phyloP scores from a whole-genome alignment of 139 green algal genomes.

The Coelastrella sp. region DNA sequence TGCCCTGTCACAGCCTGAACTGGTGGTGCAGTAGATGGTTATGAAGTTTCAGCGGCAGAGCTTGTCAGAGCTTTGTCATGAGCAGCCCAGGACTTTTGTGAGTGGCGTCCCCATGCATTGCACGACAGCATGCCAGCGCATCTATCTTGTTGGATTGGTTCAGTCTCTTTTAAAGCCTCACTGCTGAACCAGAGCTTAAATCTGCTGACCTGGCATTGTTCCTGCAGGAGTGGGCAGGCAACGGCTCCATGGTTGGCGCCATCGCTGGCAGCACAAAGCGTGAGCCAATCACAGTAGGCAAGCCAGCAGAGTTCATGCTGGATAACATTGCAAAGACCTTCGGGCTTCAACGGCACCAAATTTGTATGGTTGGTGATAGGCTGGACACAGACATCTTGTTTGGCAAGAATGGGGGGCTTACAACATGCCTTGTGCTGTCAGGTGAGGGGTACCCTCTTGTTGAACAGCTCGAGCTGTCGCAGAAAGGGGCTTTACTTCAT shows the following conservation, averaged over 20 bases:
- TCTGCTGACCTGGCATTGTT: not conserved
- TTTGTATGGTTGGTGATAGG: conserved; percentile 99
- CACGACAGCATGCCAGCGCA: no score
- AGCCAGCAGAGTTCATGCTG: conserved; percentile 97
- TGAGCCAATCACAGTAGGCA: conserved; percentile 96
- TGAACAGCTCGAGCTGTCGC: no score
- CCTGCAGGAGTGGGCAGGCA: conserved; percentile 80
- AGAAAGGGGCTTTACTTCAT: no score
- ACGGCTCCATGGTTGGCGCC: conserved; percentile 97
- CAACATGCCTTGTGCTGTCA: conserved; percentile 87
- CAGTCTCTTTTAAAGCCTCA: no score
- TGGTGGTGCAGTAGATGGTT: no score
- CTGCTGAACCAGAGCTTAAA: not conserved
- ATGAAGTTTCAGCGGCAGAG: no score
- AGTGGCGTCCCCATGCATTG: no score
- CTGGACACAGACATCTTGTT: conserved; percentile 99
- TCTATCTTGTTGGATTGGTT: no score
- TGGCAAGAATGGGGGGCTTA: conserved; percentile 95
- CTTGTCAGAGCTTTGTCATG: no score
- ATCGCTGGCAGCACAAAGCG: conserved; percentile 93
- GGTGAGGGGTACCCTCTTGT: conserved; percentile 53
- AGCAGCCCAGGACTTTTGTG: no score
- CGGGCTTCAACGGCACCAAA: conserved; percentile 84
- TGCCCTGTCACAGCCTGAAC: no score
- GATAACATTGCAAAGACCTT: conserved; percentile 91